Conservation (phyloP, 208 protist genomes). For the Histomonas meleagridis region DNA sequence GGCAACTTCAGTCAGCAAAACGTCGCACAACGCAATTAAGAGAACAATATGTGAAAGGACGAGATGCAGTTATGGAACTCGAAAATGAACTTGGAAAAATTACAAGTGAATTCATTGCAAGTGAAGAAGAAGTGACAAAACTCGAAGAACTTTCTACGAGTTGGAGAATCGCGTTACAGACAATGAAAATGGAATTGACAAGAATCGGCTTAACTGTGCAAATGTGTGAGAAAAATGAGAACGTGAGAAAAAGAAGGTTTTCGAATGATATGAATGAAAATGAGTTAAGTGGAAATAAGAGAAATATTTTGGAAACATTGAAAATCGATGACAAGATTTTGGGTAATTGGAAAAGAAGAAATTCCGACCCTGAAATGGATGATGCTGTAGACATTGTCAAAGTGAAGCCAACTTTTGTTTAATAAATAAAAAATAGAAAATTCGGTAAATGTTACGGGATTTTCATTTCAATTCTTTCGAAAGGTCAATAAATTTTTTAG, state of each 20-base stretch:
- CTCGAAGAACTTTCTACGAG: background rate
- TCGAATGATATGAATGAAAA: conserved; percentile 22
- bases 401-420: background rate
- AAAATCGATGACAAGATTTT: background rate
- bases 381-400: background rate
- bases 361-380: conserved; percentile 11
- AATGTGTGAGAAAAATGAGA: background rate
- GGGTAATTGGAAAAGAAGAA: conserved; percentile 23
- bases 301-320: background rate
- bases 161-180: background rate
- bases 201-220: background rate
- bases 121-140: background rate
- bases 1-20: background rate
- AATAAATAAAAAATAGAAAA: too few species aligned
- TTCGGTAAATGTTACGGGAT: too few species aligned
- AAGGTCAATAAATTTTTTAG: too few species aligned
- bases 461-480: too few species aligned
- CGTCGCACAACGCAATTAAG: background rate
- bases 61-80: background rate
- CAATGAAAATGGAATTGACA: conserved; percentile 13
- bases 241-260: background rate
- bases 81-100: background rate
- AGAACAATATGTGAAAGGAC: background rate
- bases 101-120: background rate
- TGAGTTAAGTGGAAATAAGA: background rate